phyloP scores from a whole-genome alignment of 306 rosid species.

The Acacia melanoxylon region DNA sequence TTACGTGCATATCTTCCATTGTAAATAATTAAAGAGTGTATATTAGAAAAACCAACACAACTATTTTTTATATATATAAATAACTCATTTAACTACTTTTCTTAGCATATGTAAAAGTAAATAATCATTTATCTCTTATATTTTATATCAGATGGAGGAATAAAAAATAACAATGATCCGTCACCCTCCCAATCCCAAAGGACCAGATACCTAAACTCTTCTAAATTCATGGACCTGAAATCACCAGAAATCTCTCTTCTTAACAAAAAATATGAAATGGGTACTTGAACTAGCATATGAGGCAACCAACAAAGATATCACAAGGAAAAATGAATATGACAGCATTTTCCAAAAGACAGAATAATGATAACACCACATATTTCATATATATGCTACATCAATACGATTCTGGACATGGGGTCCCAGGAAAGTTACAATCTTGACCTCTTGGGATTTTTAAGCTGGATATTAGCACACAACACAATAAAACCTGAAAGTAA shows the following conservation, averaged over 20 bases:
- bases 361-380: conserved; percentile 2
- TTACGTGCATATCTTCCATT: no score
- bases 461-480: conserved; percentile 22
- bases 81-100: not conserved
- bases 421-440: conserved; percentile 8
- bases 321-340: not conserved
- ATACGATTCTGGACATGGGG: not conserved
- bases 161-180: not conserved
- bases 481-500: conserved; percentile 18
- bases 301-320: not conserved
- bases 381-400: not conserved
- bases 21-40: no score
- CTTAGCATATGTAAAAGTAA: no score
- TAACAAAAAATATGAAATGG: not conserved
- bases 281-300: not conserved
- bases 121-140: no score
- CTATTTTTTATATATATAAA: no score
- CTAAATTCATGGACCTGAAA: not conserved
- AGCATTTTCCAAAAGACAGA: not conserved
- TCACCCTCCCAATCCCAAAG: not conserved
- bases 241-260: not conserved
- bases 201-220: not conserved
- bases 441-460: not conserved
- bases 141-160: no score
- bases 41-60: not conserved